These are phyloP conservation scores for Chlamydomonas schloesseri DNA, from an alignment of 139 green algal species.

Conservation along the genomic window DNA sequence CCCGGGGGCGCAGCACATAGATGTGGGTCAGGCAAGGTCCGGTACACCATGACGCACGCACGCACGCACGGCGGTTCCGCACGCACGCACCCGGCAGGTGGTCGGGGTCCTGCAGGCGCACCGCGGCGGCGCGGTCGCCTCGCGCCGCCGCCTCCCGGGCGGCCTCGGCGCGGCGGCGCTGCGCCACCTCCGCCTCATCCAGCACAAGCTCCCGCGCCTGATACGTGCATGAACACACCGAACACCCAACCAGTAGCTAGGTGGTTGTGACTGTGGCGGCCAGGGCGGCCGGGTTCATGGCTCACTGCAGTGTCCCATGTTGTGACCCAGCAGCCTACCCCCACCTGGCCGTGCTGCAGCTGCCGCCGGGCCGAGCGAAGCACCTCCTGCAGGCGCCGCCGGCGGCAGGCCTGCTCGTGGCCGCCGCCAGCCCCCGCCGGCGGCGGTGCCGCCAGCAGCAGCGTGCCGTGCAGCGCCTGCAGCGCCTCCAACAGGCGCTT, in stretches of 20 bases:
- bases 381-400: neutral
- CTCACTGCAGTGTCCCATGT: too few relatives aligned
- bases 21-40: too few relatives aligned
- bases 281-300: too few relatives aligned
- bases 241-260: too few relatives aligned
- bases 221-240: too few relatives aligned
- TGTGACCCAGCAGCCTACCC: too few relatives aligned
- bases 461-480: constrained; percentile 2
- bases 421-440: neutral
- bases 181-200: constrained; percentile 16
- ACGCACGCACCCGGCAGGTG: constrained; percentile 29
- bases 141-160: neutral
- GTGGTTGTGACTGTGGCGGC: too few relatives aligned
- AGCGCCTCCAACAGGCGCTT: neutral
- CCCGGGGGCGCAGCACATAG: too few relatives aligned
- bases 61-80: neutral
- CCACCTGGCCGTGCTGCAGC: constrained; percentile 53
- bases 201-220: neutral
- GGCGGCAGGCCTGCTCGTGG: neutral
- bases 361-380: constrained; percentile 59
- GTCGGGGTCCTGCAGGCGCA: neutral
- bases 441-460: neutral
- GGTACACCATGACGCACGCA: neutral
- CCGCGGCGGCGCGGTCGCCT: constrained; percentile 15
- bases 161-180: neutral